A percentile compares a stretch with the other conserved stretches of the same genome.
phyloP scores from a whole-genome alignment of 2,329 filamentous ascomycete species.

The Trichophyton equinum region DNA sequence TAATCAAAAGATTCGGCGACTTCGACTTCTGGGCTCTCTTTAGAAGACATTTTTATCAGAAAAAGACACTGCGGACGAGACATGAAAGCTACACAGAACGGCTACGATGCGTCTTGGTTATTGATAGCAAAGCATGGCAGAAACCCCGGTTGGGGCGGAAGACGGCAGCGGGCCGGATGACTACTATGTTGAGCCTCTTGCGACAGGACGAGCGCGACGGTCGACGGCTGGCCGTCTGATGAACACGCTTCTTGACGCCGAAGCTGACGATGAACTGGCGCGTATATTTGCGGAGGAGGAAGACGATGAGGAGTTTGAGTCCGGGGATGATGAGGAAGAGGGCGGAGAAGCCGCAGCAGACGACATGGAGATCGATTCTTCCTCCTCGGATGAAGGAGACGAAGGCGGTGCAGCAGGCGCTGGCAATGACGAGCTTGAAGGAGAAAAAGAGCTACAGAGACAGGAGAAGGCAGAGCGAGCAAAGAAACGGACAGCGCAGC shows the following conservation, averaged over 20 bases:
- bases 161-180: constrained; percentile 6
- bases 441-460: constrained; percentile 74
- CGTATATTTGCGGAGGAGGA: constrained; percentile 66
- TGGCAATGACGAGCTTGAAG: constrained; percentile 57
- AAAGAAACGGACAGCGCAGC: constrained; percentile 51
- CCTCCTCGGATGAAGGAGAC: constrained; percentile 69
- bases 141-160: not conserved
- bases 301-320: constrained; percentile 40
- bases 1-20: not conserved
- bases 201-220: constrained; percentile 60
- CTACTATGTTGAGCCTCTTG: constrained; percentile 41
- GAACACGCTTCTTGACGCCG: constrained; percentile 62
- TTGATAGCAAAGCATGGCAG: not conserved
- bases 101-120: not conserved
- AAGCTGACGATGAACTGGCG: constrained; percentile 56
- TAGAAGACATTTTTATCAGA: not conserved
- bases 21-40: not conserved
- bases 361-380: constrained; percentile 77
- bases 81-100: not conserved
- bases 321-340: constrained; percentile 41
- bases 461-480: constrained; percentile 58
- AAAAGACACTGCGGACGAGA: not conserved
- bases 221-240: constrained; percentile 77
- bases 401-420: constrained; percentile 41
- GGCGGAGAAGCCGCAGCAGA: constrained; percentile 44